A percentile compares a stretch with the other conserved stretches of the same genome.
Conservation (phyloP, 257 asterid species). For the Solanum lycopersicoides region DNA sequence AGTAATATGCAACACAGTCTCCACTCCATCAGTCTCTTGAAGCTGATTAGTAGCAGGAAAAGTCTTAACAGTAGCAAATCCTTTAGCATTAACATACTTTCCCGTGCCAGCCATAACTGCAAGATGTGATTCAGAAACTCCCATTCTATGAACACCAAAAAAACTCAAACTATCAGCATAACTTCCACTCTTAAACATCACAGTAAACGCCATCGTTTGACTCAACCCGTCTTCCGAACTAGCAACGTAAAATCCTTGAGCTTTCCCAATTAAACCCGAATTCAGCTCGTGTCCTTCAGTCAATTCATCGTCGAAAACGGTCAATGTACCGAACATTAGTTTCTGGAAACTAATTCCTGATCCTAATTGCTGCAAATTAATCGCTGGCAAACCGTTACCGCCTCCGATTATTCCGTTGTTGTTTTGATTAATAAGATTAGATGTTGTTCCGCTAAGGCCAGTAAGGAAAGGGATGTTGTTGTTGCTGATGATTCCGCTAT, state of each 20-base stretch:
- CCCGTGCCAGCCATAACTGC: conserved; percentile 93
- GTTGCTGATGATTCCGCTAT: conserved; percentile 51
- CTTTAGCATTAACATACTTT: conserved; percentile 65
- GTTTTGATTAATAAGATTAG: conserved; percentile 21
- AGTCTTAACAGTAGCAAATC: conserved; percentile 61
- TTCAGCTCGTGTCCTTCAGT: conserved; percentile 69
- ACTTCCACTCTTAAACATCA: conserved; percentile 60
- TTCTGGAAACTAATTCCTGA: conserved; percentile 61
- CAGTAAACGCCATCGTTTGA: conserved; percentile 77
- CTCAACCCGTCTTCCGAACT: conserved; percentile 82
- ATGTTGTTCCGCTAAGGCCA: conserved; percentile 67
- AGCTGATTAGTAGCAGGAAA: conserved; percentile 25
- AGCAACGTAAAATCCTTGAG: conserved; percentile 74
- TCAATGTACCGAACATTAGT: conserved; percentile 89
- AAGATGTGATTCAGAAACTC: conserved; percentile 71
- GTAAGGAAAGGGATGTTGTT: conserved; percentile 87
- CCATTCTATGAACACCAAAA: conserved; percentile 63
- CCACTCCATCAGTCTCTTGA: conserved; percentile 68
- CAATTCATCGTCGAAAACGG: conserved; percentile 68
- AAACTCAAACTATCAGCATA: conserved; percentile 63
- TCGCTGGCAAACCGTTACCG: conserved; percentile 57
- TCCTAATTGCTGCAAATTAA: conserved; percentile 51
- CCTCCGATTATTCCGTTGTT: conserved; percentile 42
- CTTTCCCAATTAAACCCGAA: conserved; percentile 75
- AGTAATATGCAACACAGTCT: conserved; percentile 55